A percentile compares a stretch with the other conserved stretches of the same genome.
Conservation (phyloP, 78 protist genomes). For the Dictyostelium purpureum region DNA sequence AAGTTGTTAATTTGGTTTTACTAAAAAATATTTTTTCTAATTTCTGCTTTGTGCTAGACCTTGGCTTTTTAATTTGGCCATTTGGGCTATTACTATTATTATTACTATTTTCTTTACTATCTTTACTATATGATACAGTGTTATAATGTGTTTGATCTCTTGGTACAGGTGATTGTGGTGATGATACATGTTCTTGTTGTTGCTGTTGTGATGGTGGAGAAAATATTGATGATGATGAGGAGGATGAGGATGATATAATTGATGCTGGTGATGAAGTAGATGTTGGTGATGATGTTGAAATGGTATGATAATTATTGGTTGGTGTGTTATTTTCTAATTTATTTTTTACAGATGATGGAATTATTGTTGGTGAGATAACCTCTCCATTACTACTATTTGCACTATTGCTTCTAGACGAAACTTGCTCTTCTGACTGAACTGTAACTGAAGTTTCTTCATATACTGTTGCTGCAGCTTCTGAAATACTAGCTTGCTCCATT, state of each 20-base stretch:
- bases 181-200: not conserved
- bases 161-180: slow-evolving; percentile 9
- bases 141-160: not conserved
- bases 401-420: not conserved
- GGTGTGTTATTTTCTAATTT: too few relatives aligned
- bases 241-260: not conserved
- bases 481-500: not conserved
- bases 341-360: too few relatives aligned
- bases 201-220: not conserved
- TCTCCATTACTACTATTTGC: not conserved
- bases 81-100: not conserved
- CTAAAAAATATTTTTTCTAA: slow-evolving; percentile 22
- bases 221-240: slow-evolving; percentile 2
- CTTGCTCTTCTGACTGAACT: not conserved
- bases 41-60: slow-evolving; percentile 50
- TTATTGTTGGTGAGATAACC: not conserved
- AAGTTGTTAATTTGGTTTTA: not conserved
- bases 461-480: not conserved
- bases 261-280: slow-evolving; percentile 2
- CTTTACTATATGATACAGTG: not conserved
- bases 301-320: not conserved
- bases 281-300: not conserved
- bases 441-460: not conserved
- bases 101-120: too few relatives aligned
- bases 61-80: slow-evolving; percentile 10